Evolutionary conservation across 805 yeast species (phyloP), one percentile per base, ranked within the genome.

Genomic region (Sugiyamaella chiloensis): DNA sequence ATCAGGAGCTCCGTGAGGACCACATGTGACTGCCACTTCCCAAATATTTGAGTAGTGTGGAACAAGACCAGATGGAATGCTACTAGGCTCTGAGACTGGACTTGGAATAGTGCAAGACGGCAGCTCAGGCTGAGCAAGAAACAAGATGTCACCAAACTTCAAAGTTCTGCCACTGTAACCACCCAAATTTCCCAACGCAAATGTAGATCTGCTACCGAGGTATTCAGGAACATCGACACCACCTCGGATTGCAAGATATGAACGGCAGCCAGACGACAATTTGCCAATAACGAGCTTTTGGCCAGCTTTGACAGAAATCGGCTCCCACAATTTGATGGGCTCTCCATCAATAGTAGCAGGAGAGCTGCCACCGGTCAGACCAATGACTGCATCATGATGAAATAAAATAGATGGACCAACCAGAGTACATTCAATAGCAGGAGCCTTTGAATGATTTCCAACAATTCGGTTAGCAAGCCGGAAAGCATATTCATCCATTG

Each of bases 1-100:
- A 66, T 91, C 99, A 16, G 98, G 98, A 3, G 96, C 80, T 1
- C 98, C 98, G 66, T 91, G 98, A 21, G 99, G 99, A 46, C 99
- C 99, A 65, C 95, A 83, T 8, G 96, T 88, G 40, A 90, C 96
- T 60, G 90, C 96, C 53, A 91, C 90, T 40, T 71, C 70, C 98
- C 98, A 91, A 11, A 47, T 34, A 27, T 37, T 49, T 32, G 70
- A 65, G 56, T 80, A 78, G 5, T 64, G 52, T 6, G 95, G 90
- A 52, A 82, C 68, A 47, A 79, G 55, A 7, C 77, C 60, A 34
- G 61, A 55, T 17, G 95, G 87, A 50, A 81, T 72, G 1, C 76
- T 56, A 9, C 62, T 52, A 41, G 96, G 96, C 47, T 72, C 83
- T 20, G 80, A 68, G 44, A 76, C 75, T 24, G 96, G 95, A 2